These are phyloP conservation scores for Lipomyces starkeyi DNA, from an alignment of 805 yeast species.

Conservation along the genomic window DNA sequence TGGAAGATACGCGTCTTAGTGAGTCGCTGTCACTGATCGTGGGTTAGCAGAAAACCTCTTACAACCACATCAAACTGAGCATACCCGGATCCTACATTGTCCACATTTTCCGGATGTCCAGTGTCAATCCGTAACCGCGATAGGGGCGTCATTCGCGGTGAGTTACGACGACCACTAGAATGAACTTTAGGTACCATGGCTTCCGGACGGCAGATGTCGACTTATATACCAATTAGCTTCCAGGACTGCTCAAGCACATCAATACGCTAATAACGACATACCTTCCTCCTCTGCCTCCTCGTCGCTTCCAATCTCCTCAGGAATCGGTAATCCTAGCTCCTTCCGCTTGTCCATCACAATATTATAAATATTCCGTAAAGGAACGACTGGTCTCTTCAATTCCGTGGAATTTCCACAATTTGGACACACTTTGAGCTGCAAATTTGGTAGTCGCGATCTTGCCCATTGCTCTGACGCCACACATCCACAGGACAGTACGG, in stretches of 20 bases:
- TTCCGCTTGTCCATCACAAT: slow-evolving; percentile 37
- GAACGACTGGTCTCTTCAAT: slow-evolving; percentile 33
- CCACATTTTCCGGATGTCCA: slow-evolving; percentile 8
- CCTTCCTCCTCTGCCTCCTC: slow-evolving; percentile 33
- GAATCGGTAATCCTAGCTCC: slow-evolving; percentile 34
- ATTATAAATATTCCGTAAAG: slow-evolving; percentile 31
- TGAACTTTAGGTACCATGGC: neutral
- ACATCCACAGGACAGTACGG: slow-evolving; percentile 37
- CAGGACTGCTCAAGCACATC: neutral
- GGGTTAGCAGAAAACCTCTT: neutral
- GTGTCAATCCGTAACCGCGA: slow-evolving; percentile 20
- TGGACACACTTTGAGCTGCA: slow-evolving; percentile 36
- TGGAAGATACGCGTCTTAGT: slow-evolving; percentile 23
- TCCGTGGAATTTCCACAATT: slow-evolving; percentile 37
- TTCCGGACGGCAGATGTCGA: slow-evolving; percentile 11
- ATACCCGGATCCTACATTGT: slow-evolving; percentile 17
- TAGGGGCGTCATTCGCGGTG: slow-evolving; percentile 10
- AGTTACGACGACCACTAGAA: slow-evolving; percentile 3
- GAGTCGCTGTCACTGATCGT: slow-evolving; percentile 26
- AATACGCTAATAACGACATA: neutral
- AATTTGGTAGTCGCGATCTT: slow-evolving; percentile 31
- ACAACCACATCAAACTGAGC: neutral
- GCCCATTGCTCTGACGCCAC: slow-evolving; percentile 39
- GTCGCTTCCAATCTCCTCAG: slow-evolving; percentile 37
- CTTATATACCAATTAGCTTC: slow-evolving; percentile 11